phyloP scores from a whole-genome alignment of 352 stramenopile species.

The Thraustotheca clavata region DNA sequence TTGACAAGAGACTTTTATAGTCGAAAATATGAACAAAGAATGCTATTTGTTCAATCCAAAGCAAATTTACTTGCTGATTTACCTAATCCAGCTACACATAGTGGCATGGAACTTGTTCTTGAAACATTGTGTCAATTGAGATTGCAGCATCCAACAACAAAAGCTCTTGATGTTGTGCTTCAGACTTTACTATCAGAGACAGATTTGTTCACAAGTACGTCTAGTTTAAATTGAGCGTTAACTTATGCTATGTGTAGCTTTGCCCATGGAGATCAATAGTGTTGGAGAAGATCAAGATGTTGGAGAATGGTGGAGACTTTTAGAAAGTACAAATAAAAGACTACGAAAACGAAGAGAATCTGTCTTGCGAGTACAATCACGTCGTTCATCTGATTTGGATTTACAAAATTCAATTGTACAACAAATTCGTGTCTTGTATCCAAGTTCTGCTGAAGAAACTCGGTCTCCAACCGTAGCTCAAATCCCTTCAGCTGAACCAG shows the following conservation, averaged over 20 bases:
- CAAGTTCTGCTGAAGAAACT: background rate
- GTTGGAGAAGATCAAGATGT: background rate
- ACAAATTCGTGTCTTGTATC: background rate
- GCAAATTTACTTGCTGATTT: background rate
- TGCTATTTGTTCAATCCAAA: background rate
- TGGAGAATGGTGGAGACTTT: constrained; percentile 41
- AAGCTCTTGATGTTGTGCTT: constrained; percentile 49
- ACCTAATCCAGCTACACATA: background rate
- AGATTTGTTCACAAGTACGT: constrained; percentile 38
- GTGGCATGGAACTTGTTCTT: background rate
- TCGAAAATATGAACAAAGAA: background rate
- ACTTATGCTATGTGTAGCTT: constrained; percentile 21
- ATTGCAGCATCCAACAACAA: background rate
- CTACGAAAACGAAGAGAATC: constrained; percentile 32
- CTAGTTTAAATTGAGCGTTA: constrained; percentile 6
- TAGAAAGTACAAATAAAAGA: constrained; percentile 41
- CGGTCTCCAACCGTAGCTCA: constrained; percentile 23
- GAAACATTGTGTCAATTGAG: background rate
- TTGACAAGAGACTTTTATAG: background rate
- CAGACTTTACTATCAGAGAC: constrained; percentile 54
- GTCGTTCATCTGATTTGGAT: background rate
- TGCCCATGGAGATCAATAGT: constrained; percentile 24
- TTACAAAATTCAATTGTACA: background rate
- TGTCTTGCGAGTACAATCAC: background rate
- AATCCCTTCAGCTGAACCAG: background rate